These are phyloP conservation scores for Crithidia expoeki DNA, from an alignment of 208 protist genomes.

Conservation along the genomic window DNA sequence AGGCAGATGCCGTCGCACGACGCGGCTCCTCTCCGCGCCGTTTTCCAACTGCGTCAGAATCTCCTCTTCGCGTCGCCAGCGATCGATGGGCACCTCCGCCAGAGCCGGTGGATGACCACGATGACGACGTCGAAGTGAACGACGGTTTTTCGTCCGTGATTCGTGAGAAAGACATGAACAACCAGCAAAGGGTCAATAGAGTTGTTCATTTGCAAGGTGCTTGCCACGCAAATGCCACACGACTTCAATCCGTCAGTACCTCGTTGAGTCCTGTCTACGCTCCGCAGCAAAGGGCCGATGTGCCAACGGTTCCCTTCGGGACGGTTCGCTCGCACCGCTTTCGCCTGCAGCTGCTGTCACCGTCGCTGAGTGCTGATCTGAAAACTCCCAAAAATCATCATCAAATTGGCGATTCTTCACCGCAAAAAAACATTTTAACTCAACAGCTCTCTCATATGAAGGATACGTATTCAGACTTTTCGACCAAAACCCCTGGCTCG, in stretches of 20 bases:
- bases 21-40: background rate
- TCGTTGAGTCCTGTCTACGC: background rate
- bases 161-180: background rate
- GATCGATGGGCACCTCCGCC: background rate
- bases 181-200: background rate
- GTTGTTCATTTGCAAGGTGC: background rate
- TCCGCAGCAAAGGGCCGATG: background rate
- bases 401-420: background rate
- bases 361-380: background rate
- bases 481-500: no score
- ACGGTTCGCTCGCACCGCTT: slow-evolving; percentile 24
- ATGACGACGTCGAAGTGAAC: background rate
- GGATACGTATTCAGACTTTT: no score
- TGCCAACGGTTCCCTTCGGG: background rate
- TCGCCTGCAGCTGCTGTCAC: slow-evolving; percentile 24
- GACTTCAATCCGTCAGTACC: background rate
- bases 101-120: background rate
- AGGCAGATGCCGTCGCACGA: background rate
- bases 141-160: background rate
- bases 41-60: background rate
- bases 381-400: background rate
- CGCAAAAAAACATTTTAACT: background rate
- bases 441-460: no score
- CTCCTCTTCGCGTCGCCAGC: background rate
- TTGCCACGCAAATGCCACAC: background rate